These are phyloP conservation scores for Silene noctiflora DNA, from an alignment of 179 eudicot species.

Conservation along the genomic window DNA sequence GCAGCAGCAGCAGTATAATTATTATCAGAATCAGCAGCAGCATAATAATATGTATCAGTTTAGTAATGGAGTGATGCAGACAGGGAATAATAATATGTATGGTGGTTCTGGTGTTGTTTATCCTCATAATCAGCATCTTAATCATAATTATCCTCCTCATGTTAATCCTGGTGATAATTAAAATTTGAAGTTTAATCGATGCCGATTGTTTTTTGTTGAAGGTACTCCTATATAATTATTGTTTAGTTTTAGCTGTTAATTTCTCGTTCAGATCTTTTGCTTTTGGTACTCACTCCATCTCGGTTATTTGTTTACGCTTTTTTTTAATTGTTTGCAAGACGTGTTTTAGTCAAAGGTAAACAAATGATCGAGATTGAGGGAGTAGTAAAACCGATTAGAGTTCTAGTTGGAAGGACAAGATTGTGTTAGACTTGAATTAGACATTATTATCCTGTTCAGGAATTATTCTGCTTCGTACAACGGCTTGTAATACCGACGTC, in stretches of 20 bases:
- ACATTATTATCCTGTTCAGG: too few relatives aligned
- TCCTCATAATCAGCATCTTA: conserved; percentile 18
- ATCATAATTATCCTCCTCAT: conserved; percentile 29
- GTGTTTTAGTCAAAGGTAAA: too few relatives aligned
- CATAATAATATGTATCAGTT: background rate
- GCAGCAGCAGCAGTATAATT: background rate
- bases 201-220: background rate
- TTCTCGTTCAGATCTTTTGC: background rate
- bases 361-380: too few relatives aligned
- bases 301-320: background rate
- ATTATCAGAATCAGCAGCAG: background rate
- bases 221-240: conserved; percentile 14
- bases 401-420: too few relatives aligned
- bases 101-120: too few relatives aligned
- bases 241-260: background rate
- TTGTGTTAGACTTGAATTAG: too few relatives aligned
- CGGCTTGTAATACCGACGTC: too few relatives aligned
- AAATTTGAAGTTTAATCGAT: background rate
- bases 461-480: too few relatives aligned
- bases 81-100: conserved; percentile 42
- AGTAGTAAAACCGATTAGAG: too few relatives aligned
- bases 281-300: background rate
- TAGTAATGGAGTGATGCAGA: conserved; percentile 41
- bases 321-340: too few relatives aligned
- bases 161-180: conserved; percentile 44